Evolutionary conservation across 192 early-diverging fungal genomes (phyloP).

Genomic region (Backusella circina): DNA sequence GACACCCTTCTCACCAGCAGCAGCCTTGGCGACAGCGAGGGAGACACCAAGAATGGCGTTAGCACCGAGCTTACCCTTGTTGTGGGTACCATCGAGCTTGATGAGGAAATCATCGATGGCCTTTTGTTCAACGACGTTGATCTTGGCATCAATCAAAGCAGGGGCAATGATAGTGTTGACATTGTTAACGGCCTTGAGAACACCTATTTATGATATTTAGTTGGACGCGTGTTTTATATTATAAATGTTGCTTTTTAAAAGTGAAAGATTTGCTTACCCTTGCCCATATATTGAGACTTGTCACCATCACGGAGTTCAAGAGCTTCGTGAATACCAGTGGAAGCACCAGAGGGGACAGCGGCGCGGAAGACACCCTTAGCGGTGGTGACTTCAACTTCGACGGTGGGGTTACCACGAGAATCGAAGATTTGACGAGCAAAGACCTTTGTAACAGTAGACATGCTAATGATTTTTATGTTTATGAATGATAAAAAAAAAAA

Average conservation of each 20-base stretch:
- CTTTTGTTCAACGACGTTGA: constrained; percentile 84
- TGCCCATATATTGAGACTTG: constrained; percentile 81
- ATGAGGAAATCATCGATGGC: constrained; percentile 90
- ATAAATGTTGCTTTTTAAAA: too few relatives aligned
- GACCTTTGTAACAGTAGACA: background rate
- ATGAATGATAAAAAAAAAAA: background rate
- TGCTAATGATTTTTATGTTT: background rate
- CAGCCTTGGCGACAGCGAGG: constrained; percentile 92
- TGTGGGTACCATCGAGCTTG: constrained; percentile 89
- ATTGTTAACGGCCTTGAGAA: constrained; percentile 85
- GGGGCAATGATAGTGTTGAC: constrained; percentile 88
- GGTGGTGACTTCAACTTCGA: constrained; percentile 97
- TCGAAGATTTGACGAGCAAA: constrained; percentile 91
- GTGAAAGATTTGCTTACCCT: constrained; percentile 36
- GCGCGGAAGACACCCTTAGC: constrained; percentile 93
- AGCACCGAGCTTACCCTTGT: constrained; percentile 96
- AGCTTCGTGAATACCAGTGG: constrained; percentile 98
- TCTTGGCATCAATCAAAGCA: constrained; percentile 71
- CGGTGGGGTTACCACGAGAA: constrained; percentile 98
- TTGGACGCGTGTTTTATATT: too few relatives aligned
- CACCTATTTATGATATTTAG: constrained; percentile 55
- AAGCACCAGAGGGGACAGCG: constrained; percentile 96
- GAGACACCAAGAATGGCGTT: constrained; percentile 99
- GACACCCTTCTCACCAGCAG: constrained; percentile 90
- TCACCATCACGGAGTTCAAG: constrained; percentile 94